These are phyloP conservation scores for Luffa aegyptiaca DNA, from an alignment of 306 rosid genomes.

Conservation along the genomic window DNA sequence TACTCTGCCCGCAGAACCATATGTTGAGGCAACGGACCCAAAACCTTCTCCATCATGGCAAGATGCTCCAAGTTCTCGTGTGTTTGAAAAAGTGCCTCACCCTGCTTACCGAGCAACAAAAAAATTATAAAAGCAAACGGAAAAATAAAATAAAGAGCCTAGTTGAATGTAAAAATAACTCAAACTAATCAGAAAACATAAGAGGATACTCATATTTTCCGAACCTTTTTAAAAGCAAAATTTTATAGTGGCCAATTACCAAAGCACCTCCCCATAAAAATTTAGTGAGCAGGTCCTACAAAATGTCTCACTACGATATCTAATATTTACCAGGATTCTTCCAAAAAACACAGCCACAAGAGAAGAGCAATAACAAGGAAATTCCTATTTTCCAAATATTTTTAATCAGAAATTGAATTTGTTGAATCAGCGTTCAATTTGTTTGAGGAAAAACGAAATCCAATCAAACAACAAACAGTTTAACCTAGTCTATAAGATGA, in stretches of 20 bases:
- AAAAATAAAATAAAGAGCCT: background rate
- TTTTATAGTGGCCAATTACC: background rate
- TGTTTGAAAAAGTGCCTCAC: constrained; percentile 76
- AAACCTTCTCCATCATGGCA: constrained; percentile 88
- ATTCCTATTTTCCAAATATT: background rate
- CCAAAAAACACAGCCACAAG: background rate
- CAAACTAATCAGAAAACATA: background rate
- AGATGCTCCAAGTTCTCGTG: constrained; percentile 82
- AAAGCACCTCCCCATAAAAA: background rate
- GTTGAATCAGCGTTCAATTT: background rate
- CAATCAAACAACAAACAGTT: background rate
- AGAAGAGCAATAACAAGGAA: background rate
- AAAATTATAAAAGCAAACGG: background rate
- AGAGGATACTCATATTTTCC: background rate
- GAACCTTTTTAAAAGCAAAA: background rate
- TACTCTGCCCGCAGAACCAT: constrained; percentile 67
- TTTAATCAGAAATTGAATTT: background rate
- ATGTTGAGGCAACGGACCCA: constrained; percentile 72
- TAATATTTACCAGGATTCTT: background rate
- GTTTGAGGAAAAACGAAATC: background rate
- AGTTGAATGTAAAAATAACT: background rate
- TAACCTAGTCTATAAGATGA: background rate
- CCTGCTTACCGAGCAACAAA: constrained; percentile 29
- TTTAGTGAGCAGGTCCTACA: background rate
- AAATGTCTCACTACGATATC: too few relatives aligned